Percentiles rank a stretch among this genome's conserved stretches.
Conservation (phyloP, 345 rosid species). For the Rhodomyrtus tomentosa region DNA sequence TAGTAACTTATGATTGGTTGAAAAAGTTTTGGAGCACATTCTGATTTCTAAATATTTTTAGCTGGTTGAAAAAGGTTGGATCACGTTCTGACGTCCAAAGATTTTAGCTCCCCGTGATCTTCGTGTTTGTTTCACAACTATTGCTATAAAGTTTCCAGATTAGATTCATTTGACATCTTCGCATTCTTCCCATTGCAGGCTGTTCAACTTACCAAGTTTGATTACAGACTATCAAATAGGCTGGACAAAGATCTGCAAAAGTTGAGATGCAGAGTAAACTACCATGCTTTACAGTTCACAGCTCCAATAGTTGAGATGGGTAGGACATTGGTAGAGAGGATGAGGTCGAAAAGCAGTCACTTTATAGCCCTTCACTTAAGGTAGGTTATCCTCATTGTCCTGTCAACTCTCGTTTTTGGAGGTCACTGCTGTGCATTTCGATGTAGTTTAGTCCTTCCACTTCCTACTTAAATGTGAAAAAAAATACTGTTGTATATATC, state of each 20-base stretch:
- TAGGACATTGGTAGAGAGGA: slow-evolving; percentile 47
- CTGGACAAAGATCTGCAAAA: slow-evolving; percentile 66
- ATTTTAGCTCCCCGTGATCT: neutral
- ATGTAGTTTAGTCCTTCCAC: neutral
- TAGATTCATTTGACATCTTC: neutral
- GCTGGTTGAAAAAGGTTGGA: neutral
- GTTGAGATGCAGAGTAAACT: slow-evolving; percentile 89
- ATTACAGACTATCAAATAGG: slow-evolving; percentile 74
- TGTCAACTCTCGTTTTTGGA: neutral
- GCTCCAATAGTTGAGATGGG: slow-evolving; percentile 58
- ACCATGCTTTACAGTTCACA: slow-evolving; percentile 72
- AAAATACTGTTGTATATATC: neutral
- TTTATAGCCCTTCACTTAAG: slow-evolving; percentile 87
- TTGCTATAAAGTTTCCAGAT: neutral
- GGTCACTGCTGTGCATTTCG: neutral
- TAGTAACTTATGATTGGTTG: neutral
- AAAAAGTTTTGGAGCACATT: neutral
- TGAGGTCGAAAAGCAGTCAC: slow-evolving; percentile 53
- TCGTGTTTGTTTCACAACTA: neutral
- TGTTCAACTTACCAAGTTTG: slow-evolving; percentile 84
- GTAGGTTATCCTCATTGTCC: slow-evolving; percentile 14
- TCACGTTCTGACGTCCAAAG: neutral
- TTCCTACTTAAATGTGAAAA: neutral
- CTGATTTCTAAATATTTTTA: neutral
- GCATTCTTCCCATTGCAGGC: slow-evolving; percentile 31